Percentiles rank a stretch among this genome's conserved stretches.
phyloP scores from a whole-genome alignment of 2,329 filamentous ascomycete species.

The Alternaria dauci region DNA sequence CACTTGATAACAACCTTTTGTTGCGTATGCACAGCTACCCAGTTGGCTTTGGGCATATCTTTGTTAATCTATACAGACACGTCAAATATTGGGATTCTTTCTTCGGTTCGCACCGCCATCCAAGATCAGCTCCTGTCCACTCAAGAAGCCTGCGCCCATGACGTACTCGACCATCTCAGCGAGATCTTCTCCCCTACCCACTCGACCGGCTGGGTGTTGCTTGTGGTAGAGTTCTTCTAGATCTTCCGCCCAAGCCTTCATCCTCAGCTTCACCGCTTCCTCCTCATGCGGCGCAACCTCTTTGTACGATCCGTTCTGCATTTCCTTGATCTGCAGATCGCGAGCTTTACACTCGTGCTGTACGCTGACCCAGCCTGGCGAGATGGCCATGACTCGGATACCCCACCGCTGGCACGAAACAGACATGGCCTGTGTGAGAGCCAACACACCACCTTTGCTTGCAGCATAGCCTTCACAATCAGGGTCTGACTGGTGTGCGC shows the following conservation, averaged over 20 bases:
- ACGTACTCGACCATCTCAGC: conserved; percentile 53
- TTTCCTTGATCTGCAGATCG: conserved; percentile 49
- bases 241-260: conserved; percentile 55
- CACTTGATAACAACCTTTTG: not conserved
- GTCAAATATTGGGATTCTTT: conserved; percentile 34
- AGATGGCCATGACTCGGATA: conserved; percentile 58
- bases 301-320: conserved; percentile 27
- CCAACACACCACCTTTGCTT: conserved; percentile 60
- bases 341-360: conserved; percentile 52
- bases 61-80: not conserved
- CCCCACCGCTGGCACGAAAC: conserved; percentile 54
- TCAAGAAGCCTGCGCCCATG: conserved; percentile 52
- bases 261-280: conserved; percentile 20
- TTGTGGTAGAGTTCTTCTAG: conserved; percentile 55
- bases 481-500: conserved; percentile 58
- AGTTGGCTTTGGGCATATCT: not conserved
- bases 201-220: conserved; percentile 60
- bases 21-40: not conserved
- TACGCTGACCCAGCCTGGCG: conserved; percentile 62
- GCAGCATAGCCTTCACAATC: conserved; percentile 60
- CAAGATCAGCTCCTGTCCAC: conserved; percentile 41
- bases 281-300: conserved; percentile 29
- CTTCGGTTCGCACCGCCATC: conserved; percentile 35
- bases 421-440: conserved; percentile 59
- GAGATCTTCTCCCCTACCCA: conserved; percentile 61